phyloP scores from a whole-genome alignment of 768 basidiomycete genomes.

The Rhodocollybia butyracea region DNA sequence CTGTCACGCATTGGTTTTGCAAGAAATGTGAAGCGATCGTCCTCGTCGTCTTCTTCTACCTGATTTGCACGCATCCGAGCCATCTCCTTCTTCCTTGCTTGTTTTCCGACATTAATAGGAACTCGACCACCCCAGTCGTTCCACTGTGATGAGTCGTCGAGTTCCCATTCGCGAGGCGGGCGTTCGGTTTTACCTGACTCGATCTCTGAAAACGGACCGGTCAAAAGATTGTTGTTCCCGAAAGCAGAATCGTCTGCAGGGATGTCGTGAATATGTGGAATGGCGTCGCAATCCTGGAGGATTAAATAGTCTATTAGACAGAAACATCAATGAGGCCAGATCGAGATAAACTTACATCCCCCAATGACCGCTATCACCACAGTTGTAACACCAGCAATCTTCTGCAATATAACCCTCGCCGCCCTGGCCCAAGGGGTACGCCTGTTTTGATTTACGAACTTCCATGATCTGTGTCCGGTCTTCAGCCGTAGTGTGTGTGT shows the following conservation, averaged over 20 bases:
- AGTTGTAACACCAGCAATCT: slow-evolving; percentile 83
- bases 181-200: slow-evolving; percentile 29
- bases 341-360: slow-evolving; percentile 55
- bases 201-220: slow-evolving; percentile 65
- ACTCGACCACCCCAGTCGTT: slow-evolving; percentile 43
- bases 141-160: slow-evolving; percentile 30
- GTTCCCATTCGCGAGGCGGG: slow-evolving; percentile 41
- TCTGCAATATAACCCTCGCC: slow-evolving; percentile 75
- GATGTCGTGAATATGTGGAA: slow-evolving; percentile 34
- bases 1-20: slow-evolving; percentile 11
- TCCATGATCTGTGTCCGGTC: slow-evolving; percentile 44
- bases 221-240: slow-evolving; percentile 53
- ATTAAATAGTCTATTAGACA: neutral
- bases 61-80: slow-evolving; percentile 48
- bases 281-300: slow-evolving; percentile 59
- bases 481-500: slow-evolving; percentile 62
- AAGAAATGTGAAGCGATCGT: slow-evolving; percentile 60
- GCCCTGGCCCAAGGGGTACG: slow-evolving; percentile 56
- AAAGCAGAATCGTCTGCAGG: slow-evolving; percentile 66
- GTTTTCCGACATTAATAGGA: slow-evolving; percentile 63
- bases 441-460: slow-evolving; percentile 46
- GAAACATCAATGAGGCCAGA: neutral
- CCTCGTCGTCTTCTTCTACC: slow-evolving; percentile 47
- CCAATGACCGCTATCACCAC: slow-evolving; percentile 68
- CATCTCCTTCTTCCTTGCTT: slow-evolving; percentile 58